Base-by-base conservation (phyloP, 495 filamentous ascomycete genomes). In the Cetradonia linearis region DNA sequence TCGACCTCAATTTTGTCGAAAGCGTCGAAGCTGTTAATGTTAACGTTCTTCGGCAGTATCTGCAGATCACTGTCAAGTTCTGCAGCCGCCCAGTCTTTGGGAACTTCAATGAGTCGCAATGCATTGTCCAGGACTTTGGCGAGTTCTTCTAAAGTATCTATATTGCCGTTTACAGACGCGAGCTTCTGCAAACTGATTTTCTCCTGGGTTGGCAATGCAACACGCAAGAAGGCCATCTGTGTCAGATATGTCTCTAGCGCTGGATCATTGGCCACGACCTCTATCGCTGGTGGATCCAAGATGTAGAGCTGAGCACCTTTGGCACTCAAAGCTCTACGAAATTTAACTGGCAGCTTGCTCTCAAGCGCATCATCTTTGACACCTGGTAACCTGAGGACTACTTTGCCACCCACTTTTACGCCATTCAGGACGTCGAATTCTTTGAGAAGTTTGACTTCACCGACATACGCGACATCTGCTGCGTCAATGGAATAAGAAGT, bases 291-390 rank as follows among this genome's bases (percentile, higher is more conserved):
- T 3, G 87, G 77, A 66, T 97, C 90, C 2, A 97, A 69, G 36
- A 92, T 71, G 59, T 83, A 85, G 50, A 98, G 75, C 58, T 85
- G 71, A 44, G 91, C 71, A 2, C 76, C 77, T 68, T 86, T 89
- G 61, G 81, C 72, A 37, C 82, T 81, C 53, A 97, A 72, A 28
- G 77, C 78, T 63, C 86, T 86, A 59, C 83, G 82, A 52, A 90
- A 80, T 23, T 70, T 61, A 18, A 77, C 76, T 3, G 88, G 82
- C 34, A 98, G 77, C 67, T 86, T 91, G 78, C 91, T 95, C 73
- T 96, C 94, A 5, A 92, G 69, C 34, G 96, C 92, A 31, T 92
- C 92, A 50, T 88, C 82, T 72, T 91, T 94, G 62, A 87, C 78
- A 56, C 82, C 86, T 13, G 89, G 81, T 20, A 89, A 78, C 62